Evolutionary conservation across 805 yeast species (phyloP).

Genomic region (Dipodascopsis uninucleata): DNA sequence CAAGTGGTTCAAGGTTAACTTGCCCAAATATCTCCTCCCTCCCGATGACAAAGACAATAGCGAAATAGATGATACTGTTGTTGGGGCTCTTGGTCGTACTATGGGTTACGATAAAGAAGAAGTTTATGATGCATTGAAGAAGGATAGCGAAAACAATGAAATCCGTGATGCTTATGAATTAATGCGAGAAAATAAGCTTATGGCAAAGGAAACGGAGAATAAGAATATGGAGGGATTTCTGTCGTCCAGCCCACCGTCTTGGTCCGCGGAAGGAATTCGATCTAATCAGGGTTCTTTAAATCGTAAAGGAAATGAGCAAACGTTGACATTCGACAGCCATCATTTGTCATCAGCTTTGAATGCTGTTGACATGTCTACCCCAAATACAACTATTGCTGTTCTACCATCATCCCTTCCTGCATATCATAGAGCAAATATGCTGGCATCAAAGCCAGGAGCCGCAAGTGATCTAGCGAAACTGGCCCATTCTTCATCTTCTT

Average conservation of each 20-base stretch:
- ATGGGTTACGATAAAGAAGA: constrained; percentile 90
- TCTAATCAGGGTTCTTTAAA: constrained; percentile 19
- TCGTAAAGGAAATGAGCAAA: constrained; percentile 36
- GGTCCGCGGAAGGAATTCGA: constrained; percentile 22
- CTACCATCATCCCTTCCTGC: constrained; percentile 92
- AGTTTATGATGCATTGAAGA: constrained; percentile 63
- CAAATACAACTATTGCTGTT: constrained; percentile 82
- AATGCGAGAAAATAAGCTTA: constrained; percentile 71
- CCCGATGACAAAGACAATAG: constrained; percentile 41
- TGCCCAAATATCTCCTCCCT: constrained; percentile 76
- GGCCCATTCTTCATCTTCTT: constrained; percentile 40
- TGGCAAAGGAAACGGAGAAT: constrained; percentile 46
- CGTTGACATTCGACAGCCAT: constrained; percentile 40
- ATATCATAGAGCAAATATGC: constrained; percentile 89
- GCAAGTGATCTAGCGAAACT: constrained; percentile 39
- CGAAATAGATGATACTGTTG: constrained; percentile 70
- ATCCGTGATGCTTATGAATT: constrained; percentile 81
- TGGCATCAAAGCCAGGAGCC: constrained; percentile 27
- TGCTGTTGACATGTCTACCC: constrained; percentile 39
- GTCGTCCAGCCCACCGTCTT: constrained; percentile 60
- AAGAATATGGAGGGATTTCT: constrained; percentile 56
- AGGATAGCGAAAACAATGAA: constrained; percentile 54
- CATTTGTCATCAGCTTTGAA: constrained; percentile 37
- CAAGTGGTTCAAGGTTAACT: constrained; percentile 82
- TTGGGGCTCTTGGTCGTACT: constrained; percentile 67